These are phyloP conservation scores for Blepharisma stoltei DNA, from an alignment of 73 alveolate genomes.

Conservation along the genomic window DNA sequence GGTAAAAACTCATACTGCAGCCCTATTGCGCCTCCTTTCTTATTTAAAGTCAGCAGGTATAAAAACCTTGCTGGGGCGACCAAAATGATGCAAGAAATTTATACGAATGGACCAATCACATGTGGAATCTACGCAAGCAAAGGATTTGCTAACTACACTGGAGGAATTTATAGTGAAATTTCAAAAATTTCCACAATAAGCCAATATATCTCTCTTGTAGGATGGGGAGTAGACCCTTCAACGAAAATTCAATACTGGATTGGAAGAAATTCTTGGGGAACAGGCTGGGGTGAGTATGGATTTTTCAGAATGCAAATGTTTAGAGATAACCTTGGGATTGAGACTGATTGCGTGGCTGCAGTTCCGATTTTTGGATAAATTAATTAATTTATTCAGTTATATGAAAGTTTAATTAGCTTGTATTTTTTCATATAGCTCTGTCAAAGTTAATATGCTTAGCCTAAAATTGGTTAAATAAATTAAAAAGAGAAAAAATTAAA, in stretches of 20 bases:
- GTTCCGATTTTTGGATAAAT: constrained; percentile 37
- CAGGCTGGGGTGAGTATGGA: constrained; percentile 93
- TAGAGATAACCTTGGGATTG: constrained; percentile 56
- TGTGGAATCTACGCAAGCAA: constrained; percentile 58
- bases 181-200: constrained; percentile 34
- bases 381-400: too few species aligned
- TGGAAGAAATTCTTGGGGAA: constrained; percentile 89
- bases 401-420: too few species aligned
- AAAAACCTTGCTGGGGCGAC: constrained; percentile 57
- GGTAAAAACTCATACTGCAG: constrained; percentile 42
- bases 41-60: constrained; percentile 48
- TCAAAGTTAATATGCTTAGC: too few species aligned
- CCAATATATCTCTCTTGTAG: constrained; percentile 72
- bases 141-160: constrained; percentile 60
- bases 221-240: constrained; percentile 87
- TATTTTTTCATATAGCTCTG: too few species aligned
- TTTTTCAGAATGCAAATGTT: constrained; percentile 80
- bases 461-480: too few species aligned
- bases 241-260: constrained; percentile 75
- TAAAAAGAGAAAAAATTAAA: too few species aligned
- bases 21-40: constrained; percentile 52
- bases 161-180: constrained; percentile 78
- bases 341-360: constrained; percentile 59
- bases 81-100: constrained; percentile 74
- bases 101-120: constrained; percentile 69